A percentile compares a stretch with the other conserved stretches of the same genome.
Conservation (phyloP, 257 asterid genomes). For the Jacaranda mimosifolia region DNA sequence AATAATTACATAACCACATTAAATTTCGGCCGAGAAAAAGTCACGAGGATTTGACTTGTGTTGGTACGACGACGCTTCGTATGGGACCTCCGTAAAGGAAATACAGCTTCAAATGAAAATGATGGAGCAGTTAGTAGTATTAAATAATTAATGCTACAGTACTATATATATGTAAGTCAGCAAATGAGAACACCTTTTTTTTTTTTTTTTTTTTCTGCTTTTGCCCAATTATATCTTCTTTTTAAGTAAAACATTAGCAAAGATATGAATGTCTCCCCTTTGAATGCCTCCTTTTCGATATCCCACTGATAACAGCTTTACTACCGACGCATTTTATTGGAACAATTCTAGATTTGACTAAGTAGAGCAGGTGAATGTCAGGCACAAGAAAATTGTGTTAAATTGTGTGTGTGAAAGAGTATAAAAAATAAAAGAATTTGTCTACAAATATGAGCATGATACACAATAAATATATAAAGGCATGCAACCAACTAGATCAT, state of each 20-base stretch:
- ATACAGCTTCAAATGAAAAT: background rate
- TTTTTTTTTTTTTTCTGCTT: background rate
- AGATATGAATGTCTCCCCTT: background rate
- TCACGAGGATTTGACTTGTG: background rate
- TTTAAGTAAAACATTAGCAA: background rate
- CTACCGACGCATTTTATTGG: background rate
- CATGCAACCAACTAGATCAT: too few species aligned
- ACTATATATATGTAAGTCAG: conserved; percentile 13
- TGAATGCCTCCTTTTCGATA: background rate
- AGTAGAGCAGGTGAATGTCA: too few species aligned
- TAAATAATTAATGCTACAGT: too few species aligned
- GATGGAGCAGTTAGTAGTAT: too few species aligned
- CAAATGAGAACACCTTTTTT: conserved; percentile 29
- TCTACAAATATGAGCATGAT: too few species aligned
- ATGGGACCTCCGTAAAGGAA: background rate
- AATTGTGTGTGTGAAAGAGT: too few species aligned
- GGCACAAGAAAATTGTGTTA: too few species aligned
- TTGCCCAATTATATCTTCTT: background rate
- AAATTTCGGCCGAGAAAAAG: background rate
- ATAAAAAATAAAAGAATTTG: too few species aligned
- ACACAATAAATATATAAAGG: too few species aligned
- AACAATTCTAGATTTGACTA: background rate
- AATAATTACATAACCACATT: background rate
- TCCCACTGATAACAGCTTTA: background rate
- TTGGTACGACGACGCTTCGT: background rate